These are phyloP conservation scores for Candida silvatica DNA, from an alignment of 805 yeast genomes.

Conservation along the genomic window DNA sequence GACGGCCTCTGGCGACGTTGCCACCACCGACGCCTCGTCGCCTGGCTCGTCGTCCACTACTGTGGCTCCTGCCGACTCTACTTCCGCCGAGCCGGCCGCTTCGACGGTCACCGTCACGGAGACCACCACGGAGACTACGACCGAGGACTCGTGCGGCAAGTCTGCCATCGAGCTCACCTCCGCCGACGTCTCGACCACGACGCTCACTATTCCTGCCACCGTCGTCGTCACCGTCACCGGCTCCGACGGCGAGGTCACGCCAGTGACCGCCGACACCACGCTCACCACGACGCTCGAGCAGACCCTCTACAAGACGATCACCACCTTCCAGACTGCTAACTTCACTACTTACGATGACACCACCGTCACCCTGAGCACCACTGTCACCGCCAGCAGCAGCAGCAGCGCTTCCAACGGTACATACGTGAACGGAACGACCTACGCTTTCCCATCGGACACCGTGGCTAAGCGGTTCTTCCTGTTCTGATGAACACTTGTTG, in stretches of 20 bases:
- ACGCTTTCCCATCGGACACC: slow-evolving; percentile 3
- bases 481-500: slow-evolving; percentile 3
- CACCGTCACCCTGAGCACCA: not conserved
- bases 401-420: slow-evolving; percentile 5
- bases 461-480: slow-evolving; percentile 1
- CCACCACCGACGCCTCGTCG: slow-evolving; percentile 5
- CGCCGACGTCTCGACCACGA: slow-evolving; percentile 10
- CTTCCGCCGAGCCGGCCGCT: slow-evolving; percentile 12
- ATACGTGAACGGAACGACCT: not conserved
- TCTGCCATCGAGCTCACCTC: too few species aligned
- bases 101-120: slow-evolving; percentile 21
- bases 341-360: slow-evolving; percentile 2
- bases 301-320: slow-evolving; percentile 9
- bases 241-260: slow-evolving; percentile 20
- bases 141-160: too few species aligned
- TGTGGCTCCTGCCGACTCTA: slow-evolving; percentile 1
- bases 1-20: slow-evolving; percentile 4
- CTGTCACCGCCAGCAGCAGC: slow-evolving; percentile 7
- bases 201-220: slow-evolving; percentile 22
- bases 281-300: slow-evolving; percentile 17
- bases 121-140: slow-evolving; percentile 4
- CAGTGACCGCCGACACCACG: slow-evolving; percentile 21
- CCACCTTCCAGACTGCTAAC: not conserved
- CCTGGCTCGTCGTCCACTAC: slow-evolving; percentile 7
- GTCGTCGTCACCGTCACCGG: slow-evolving; percentile 24